phyloP scores from a whole-genome alignment of 345 rosid species.

The Noccaea caerulescens region DNA sequence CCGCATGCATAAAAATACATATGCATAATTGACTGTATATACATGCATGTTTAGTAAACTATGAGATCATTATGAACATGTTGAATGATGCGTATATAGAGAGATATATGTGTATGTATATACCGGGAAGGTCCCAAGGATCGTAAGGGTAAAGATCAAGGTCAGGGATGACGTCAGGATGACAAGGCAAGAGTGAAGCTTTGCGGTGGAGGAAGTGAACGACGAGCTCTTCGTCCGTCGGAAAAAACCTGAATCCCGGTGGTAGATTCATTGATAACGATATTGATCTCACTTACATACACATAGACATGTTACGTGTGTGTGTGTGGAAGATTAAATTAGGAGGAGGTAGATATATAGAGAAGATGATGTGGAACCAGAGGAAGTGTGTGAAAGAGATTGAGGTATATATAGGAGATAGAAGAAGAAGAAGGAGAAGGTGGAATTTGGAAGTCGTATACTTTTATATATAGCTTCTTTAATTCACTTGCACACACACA shows the following conservation, averaged over 20 bases:
- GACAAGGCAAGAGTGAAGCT: constrained; percentile 81
- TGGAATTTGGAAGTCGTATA: constrained; percentile 27
- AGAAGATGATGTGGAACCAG: constrained; percentile 44
- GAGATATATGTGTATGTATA: neutral
- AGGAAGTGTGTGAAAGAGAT: constrained; percentile 46
- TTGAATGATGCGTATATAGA: constrained; percentile 19
- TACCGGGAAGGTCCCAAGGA: constrained; percentile 98
- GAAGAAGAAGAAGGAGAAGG: constrained; percentile 24
- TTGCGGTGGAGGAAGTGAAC: constrained; percentile 96
- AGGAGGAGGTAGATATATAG: neutral
- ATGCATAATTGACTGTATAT: neutral
- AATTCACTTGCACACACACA: constrained; percentile 35
- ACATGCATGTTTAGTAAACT: constrained; percentile 24
- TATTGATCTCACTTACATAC: constrained; percentile 21
- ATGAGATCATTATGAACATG: constrained; percentile 7
- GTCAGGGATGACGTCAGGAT: constrained; percentile 95
- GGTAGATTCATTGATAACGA: constrained; percentile 59
- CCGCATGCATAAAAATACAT: constrained; percentile 22
- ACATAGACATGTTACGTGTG: constrained; percentile 19
- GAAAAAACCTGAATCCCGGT: constrained; percentile 87
- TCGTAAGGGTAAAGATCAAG: constrained; percentile 82
- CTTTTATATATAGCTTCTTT: constrained; percentile 29
- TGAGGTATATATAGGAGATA: constrained; percentile 40
- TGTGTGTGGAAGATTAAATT: constrained; percentile 12
- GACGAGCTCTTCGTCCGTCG: constrained; percentile 89